Evolutionary conservation across 2,329 filamentous ascomycete genomes (phyloP), one percentile per base, ranked within the genome.

Genomic region (Botrytis pseudocinerea): DNA sequence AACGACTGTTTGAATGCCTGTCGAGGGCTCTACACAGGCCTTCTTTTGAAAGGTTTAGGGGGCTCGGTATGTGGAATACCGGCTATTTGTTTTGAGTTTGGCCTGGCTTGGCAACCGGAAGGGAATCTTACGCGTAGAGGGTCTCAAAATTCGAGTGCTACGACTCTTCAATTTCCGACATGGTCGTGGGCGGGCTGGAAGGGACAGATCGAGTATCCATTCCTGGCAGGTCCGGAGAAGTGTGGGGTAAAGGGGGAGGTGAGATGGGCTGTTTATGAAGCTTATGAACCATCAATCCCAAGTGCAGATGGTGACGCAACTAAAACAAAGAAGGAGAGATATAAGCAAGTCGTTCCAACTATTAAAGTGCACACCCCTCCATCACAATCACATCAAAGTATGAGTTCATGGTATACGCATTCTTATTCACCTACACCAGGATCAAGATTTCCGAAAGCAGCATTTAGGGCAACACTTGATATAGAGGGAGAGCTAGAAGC

Each of bases 131-230:
- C 44, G 22, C 22, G 22, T 22, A 51, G 63, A 51, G 48, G 25
- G 4, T 38, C 14, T 16, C 44, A 48, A 38, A 25, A 51, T 2
- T 66, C 22, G 22, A 35, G 14, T 14, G n/a, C n/a, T 28, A n/a
- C 4, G 14, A 8, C 51, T 2, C n/a, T 38, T 38, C 22, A 8
- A 38, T 66, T 66, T 51, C 63, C 63, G 35, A 51, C 63, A 18
- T 66, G 44, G 63, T 66, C 63, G 16, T 66, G 63, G 63, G 32
- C 63, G 20, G 44, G 20, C n/a, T 66, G 63, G 63, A 51, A 20
- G 48, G 63, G 44, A 10, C 32, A 25, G 1, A 51, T 66, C 38
- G 44, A 66, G 22, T 66, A 66, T 51, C 44, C 63, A 4, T 40
- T 66, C n/a, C 63, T 66, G n/a, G 48, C 32, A 35, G 16, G 63